Evolutionary conservation across 2,329 filamentous ascomycete species (phyloP).

Genomic region (Camillea tinctor): DNA sequence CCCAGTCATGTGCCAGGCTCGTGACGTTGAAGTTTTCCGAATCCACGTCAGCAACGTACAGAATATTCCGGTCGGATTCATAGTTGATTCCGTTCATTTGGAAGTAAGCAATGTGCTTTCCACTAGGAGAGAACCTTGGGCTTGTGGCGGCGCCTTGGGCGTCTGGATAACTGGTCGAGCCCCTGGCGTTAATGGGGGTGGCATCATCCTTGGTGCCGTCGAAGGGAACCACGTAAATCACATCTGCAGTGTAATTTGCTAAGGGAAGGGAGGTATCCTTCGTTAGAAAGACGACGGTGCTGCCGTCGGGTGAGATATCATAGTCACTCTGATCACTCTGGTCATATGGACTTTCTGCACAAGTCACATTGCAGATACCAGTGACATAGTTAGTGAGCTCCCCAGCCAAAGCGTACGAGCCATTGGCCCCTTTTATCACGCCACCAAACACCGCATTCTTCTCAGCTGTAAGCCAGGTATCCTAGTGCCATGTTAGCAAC

Average conservation of each 20-base stretch:
- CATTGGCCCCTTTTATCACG: constrained; percentile 38
- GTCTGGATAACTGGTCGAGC: constrained; percentile 29
- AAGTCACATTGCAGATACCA: constrained; percentile 33
- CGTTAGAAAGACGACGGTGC: constrained; percentile 50
- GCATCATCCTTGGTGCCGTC: constrained; percentile 30
- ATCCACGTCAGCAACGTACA: constrained; percentile 43
- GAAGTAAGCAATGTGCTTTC: constrained; percentile 57
- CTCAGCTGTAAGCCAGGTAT: constrained; percentile 52
- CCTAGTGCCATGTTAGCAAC: constrained; percentile 27
- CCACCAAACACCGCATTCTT: constrained; percentile 61
- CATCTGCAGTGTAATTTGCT: constrained; percentile 49
- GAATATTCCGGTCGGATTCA: constrained; percentile 44
- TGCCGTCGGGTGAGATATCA: constrained; percentile 50
- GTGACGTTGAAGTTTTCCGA: constrained; percentile 43
- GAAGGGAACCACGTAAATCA: constrained; percentile 36
- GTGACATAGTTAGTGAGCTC: constrained; percentile 36
- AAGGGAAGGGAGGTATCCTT: constrained; percentile 55
- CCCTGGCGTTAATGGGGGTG: constrained; percentile 34
- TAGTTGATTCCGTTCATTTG: constrained; percentile 61
- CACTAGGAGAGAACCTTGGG: constrained; percentile 55
- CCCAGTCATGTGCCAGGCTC: constrained; percentile 32
- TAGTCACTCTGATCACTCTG: constrained; percentile 58
- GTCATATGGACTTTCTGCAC: constrained; percentile 46
- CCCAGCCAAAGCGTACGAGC: constrained; percentile 30
- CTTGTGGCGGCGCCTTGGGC: constrained; percentile 35